phyloP scores from a whole-genome alignment of 1,284 basidiomycete genomes.

The Veloboletus limbatus region DNA sequence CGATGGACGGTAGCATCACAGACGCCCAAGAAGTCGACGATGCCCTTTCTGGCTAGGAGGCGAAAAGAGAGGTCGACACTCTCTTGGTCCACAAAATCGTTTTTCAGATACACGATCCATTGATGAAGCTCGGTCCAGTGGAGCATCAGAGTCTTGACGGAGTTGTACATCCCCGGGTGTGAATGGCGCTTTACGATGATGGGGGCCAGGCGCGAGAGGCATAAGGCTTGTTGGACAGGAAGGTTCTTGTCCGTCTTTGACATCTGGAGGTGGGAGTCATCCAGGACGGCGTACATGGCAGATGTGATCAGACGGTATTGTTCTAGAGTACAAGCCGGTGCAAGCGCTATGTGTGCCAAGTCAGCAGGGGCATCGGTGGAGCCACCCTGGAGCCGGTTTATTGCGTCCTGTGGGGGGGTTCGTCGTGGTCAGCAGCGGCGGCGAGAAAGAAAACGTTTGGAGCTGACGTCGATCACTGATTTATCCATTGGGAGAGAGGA shows the following conservation, averaged over 20 bases:
- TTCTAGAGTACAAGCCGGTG: constrained; percentile 18
- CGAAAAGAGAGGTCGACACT: constrained; percentile 24
- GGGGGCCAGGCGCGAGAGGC: constrained; percentile 17
- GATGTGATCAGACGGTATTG: constrained; percentile 18
- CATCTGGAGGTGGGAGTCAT: constrained; percentile 19
- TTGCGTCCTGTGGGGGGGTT: constrained; percentile 13
- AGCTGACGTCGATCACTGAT: constrained; percentile 18
- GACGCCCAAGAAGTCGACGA: constrained; percentile 27
- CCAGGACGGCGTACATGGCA: constrained; percentile 24
- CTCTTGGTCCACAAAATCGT: constrained; percentile 24
- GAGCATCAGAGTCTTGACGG: constrained; percentile 8
- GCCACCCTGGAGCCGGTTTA: constrained; percentile 23
- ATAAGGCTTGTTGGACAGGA: constrained; percentile 25
- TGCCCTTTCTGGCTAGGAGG: constrained; percentile 17
- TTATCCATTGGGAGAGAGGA: constrained; percentile 15
- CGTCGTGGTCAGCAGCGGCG: constrained; percentile 2
- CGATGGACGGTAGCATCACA: constrained; percentile 17
- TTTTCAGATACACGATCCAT: constrained; percentile 30
- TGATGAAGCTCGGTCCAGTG: constrained; percentile 21
- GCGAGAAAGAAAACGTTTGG: background rate
- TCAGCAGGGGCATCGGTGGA: constrained; percentile 18
- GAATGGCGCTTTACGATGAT: constrained; percentile 10
- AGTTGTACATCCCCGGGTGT: background rate
- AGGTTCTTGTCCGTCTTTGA: constrained; percentile 13
- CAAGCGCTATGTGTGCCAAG: constrained; percentile 21